Conservation (phyloP, 1,284 basidiomycete genomes). For the Wallemia hederae region DNA sequence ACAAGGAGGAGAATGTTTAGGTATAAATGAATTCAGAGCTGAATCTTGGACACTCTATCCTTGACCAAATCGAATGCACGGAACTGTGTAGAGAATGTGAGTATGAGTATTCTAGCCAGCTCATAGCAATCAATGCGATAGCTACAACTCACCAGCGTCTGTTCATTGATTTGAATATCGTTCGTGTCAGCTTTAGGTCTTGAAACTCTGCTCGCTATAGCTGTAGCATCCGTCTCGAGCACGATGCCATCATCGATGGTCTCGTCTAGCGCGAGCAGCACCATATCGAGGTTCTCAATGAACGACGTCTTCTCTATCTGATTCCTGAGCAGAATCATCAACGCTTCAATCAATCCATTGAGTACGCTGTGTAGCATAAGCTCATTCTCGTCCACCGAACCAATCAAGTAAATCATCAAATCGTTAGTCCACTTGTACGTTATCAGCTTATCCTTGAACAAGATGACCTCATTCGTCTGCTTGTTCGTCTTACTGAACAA, state of each 20-base stretch:
- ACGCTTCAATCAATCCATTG: slow-evolving; percentile 55
- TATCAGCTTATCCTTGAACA: slow-evolving; percentile 69
- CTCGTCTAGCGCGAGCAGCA: slow-evolving; percentile 79
- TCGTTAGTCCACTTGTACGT: slow-evolving; percentile 84
- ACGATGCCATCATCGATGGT: slow-evolving; percentile 95
- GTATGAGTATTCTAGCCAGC: not conserved
- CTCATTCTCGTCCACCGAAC: slow-evolving; percentile 69
- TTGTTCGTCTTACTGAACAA: slow-evolving; percentile 7
- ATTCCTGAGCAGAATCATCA: slow-evolving; percentile 57
- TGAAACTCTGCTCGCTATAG: slow-evolving; percentile 82
- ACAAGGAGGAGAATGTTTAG: not conserved
- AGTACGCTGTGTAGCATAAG: slow-evolving; percentile 74
- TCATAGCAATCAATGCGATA: not conserved
- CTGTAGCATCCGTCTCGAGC: slow-evolving; percentile 79
- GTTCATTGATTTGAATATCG: slow-evolving; percentile 96
- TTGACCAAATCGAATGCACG: slow-evolving; percentile 1
- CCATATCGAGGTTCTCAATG: slow-evolving; percentile 78
- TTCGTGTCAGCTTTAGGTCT: slow-evolving; percentile 72
- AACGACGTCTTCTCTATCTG: slow-evolving; percentile 86
- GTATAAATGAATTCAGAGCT: not conserved
- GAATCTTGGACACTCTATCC: not conserved
- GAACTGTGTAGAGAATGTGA: not conserved
- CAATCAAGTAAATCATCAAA: slow-evolving; percentile 81
- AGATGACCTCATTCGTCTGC: slow-evolving; percentile 62
- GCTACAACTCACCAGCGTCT: slow-evolving; percentile 55